These are phyloP conservation scores for Earliella scabrosa DNA, from an alignment of 1,284 basidiomycete genomes.

Conservation along the genomic window DNA sequence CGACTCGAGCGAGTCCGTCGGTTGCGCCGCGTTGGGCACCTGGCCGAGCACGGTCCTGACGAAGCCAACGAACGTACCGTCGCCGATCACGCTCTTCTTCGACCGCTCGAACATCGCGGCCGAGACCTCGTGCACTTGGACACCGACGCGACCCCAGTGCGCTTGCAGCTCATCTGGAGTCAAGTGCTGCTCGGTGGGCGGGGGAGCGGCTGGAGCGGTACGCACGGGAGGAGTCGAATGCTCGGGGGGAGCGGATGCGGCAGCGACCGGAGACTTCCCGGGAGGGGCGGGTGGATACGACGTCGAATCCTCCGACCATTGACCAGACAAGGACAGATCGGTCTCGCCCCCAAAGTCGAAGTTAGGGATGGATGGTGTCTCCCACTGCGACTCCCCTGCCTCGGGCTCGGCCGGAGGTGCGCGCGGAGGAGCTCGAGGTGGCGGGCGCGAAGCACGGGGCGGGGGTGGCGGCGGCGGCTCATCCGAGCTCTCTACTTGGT, in stretches of 20 bases:
- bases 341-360: conserved; percentile 43
- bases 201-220: conserved; percentile 11
- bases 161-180: conserved; percentile 68
- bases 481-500: conserved; percentile 28
- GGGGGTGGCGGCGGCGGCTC: conserved; percentile 50
- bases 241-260: conserved; percentile 3
- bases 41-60: conserved; percentile 65
- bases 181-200: conserved; percentile 38
- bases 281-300: conserved; percentile 35
- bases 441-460: conserved; percentile 42
- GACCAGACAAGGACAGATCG: conserved; percentile 43
- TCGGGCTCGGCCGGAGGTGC: conserved; percentile 35
- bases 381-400: conserved; percentile 25
- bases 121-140: conserved; percentile 74
- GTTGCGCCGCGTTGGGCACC: conserved; percentile 55
- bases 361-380: conserved; percentile 32
- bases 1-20: conserved; percentile 37
- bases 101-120: conserved; percentile 72
- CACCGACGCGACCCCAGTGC: conserved; percentile 76
- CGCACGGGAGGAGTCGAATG: conserved; percentile 6
- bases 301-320: conserved; percentile 54
- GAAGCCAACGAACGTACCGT: conserved; percentile 84
- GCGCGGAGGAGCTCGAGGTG: conserved; percentile 38
- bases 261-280: conserved; percentile 11
- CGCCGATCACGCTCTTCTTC: conserved; percentile 76